Evolutionary conservation across 306 rosid species (phyloP).

Genomic region (Cucurbita ficifolia): DNA sequence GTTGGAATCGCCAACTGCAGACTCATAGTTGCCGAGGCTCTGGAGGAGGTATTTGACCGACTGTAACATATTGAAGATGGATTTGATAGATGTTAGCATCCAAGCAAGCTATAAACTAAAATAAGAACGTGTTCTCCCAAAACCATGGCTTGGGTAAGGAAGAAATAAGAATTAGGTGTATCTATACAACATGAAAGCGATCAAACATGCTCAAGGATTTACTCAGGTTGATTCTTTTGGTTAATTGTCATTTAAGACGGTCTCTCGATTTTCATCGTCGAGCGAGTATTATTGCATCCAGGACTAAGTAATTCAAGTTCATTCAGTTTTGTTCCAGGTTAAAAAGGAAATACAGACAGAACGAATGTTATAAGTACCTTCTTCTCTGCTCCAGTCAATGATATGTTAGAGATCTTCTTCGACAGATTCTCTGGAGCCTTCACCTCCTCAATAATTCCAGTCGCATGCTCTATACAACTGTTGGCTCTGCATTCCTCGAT

Average conservation of each 20-base stretch:
- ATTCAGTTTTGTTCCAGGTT: not conserved
- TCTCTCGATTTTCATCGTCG: not conserved
- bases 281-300: not conserved
- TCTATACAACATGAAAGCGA: not conserved
- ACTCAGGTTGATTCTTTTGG: not conserved
- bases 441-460: slow-evolving; percentile 38
- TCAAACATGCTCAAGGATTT: not conserved
- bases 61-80: slow-evolving; percentile 9
- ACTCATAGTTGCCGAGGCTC: slow-evolving; percentile 30
- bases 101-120: not conserved
- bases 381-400: slow-evolving; percentile 22
- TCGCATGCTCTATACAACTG: slow-evolving; percentile 45
- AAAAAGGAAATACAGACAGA: not conserved
- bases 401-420: slow-evolving; percentile 23
- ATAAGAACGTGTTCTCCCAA: not conserved
- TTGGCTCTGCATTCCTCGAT: slow-evolving; percentile 36
- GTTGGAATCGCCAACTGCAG: slow-evolving; percentile 28
- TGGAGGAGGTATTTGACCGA: slow-evolving; percentile 34
- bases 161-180: not conserved
- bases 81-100: not conserved
- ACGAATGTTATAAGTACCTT: slow-evolving; percentile 16
- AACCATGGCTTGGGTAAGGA: not conserved
- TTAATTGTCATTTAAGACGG: not conserved
- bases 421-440: slow-evolving; percentile 45
- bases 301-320: not conserved